These are phyloP conservation scores for Candida multigemmis DNA, from an alignment of 805 yeast genomes.

Conservation along the genomic window DNA sequence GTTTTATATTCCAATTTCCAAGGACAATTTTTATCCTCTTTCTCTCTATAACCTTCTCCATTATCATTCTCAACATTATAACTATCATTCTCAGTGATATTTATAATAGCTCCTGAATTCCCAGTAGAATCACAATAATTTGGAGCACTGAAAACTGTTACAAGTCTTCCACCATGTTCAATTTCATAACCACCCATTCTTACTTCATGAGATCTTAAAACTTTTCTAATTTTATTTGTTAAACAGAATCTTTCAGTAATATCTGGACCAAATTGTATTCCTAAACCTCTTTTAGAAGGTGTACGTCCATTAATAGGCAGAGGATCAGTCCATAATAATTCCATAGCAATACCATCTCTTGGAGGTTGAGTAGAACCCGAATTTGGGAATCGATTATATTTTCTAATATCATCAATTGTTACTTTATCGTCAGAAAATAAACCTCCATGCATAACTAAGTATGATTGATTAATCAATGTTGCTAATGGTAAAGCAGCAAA, in stretches of 20 bases:
- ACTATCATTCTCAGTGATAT: constrained; percentile 41
- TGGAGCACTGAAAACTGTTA: constrained; percentile 97
- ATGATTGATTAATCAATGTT: constrained; percentile 66
- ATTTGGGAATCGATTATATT: constrained; percentile 53
- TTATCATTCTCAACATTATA: constrained; percentile 38
- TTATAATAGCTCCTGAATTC: constrained; percentile 83
- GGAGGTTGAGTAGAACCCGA: constrained; percentile 67
- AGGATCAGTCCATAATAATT: constrained; percentile 95
- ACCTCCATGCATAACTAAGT: constrained; percentile 94
- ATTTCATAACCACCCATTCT: constrained; percentile 83
- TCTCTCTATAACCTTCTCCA: constrained; percentile 31
- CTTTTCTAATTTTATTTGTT: constrained; percentile 60
- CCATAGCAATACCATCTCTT: constrained; percentile 90
- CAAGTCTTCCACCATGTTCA: constrained; percentile 78
- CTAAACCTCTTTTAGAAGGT: constrained; percentile 90
- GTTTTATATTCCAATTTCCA: constrained; percentile 45
- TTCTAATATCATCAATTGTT: constrained; percentile 64
- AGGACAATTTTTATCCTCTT: constrained; percentile 30
- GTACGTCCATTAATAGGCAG: constrained; percentile 70
- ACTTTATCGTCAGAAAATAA: constrained; percentile 71
- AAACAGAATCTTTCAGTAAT: constrained; percentile 74
- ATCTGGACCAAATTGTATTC: constrained; percentile 95
- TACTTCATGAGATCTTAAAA: constrained; percentile 93
- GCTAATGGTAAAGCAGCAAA: constrained; percentile 85
- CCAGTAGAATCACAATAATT: constrained; percentile 93